phyloP scores from a whole-genome alignment of 495 filamentous ascomycete species.

The Penicillium verhagenii region DNA sequence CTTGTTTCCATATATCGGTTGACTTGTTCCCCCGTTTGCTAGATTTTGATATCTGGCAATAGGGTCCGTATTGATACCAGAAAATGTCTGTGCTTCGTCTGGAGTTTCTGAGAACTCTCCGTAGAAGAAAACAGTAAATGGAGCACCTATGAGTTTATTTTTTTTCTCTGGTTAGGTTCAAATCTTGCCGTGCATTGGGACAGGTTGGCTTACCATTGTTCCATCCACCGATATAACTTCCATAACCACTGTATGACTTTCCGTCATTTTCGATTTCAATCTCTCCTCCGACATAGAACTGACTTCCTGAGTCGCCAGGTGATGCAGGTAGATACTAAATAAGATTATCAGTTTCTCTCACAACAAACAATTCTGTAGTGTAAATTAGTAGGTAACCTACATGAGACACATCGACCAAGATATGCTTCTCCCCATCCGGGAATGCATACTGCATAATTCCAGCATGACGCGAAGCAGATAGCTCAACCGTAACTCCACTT shows the following conservation, averaged over 20 bases:
- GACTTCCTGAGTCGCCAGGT: slow-evolving; percentile 53
- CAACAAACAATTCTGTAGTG: too few species aligned
- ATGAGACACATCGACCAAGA: slow-evolving; percentile 66
- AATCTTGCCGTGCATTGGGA: too few species aligned
- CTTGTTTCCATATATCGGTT: slow-evolving; percentile 26
- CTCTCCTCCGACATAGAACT: slow-evolving; percentile 59
- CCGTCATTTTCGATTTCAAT: slow-evolving; percentile 50
- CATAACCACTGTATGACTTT: slow-evolving; percentile 56
- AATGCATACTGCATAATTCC: slow-evolving; percentile 63
- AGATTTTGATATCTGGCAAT: slow-evolving; percentile 31
- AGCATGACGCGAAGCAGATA: slow-evolving; percentile 59
- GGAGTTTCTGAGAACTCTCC: slow-evolving; percentile 53
- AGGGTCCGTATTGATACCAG: slow-evolving; percentile 45
- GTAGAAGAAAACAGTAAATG: slow-evolving; percentile 66
- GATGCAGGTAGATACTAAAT: slow-evolving; percentile 52
- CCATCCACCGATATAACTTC: slow-evolving; percentile 59
- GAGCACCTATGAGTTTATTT: too few species aligned
- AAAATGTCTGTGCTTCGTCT: slow-evolving; percentile 49
- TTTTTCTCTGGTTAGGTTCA: too few species aligned
- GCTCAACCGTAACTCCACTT: slow-evolving; percentile 55
- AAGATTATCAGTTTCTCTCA: too few species aligned
- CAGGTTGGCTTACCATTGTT: slow-evolving; percentile 53
- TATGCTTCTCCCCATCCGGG: slow-evolving; percentile 43
- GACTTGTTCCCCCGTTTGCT: slow-evolving; percentile 26
- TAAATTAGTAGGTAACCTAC: too few species aligned